Evolutionary conservation across 495 filamentous ascomycete genomes (phyloP).

Genomic region (Hypoxylon fuscum): DNA sequence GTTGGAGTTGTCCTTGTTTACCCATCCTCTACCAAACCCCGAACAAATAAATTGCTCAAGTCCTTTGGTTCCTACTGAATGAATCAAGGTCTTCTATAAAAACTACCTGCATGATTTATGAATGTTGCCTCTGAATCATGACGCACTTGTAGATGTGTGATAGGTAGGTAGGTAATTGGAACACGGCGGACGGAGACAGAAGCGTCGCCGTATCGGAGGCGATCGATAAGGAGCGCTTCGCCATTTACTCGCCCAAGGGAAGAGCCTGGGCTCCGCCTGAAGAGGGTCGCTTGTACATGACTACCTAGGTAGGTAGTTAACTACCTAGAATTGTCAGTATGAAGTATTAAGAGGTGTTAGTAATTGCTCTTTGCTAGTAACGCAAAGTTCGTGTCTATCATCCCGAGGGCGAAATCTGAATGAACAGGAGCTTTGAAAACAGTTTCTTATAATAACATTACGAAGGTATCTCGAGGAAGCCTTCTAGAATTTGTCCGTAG

Average conservation of each 20-base stretch:
- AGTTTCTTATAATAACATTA: background rate
- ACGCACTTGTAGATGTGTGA: background rate
- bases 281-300: background rate
- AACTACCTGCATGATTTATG: too few relatives aligned
- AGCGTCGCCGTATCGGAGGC: slow-evolving; percentile 1
- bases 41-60: too few relatives aligned
- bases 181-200: slow-evolving; percentile 7
- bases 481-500: slow-evolving; percentile 1
- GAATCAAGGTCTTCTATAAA: too few relatives aligned
- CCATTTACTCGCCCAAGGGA: slow-evolving; percentile 16
- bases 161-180: slow-evolving; percentile 6
- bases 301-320: background rate
- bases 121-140: slow-evolving; percentile 4
- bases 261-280: background rate
- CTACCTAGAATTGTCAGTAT: background rate
- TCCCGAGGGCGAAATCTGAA: too few relatives aligned
- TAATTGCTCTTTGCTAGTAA: background rate
- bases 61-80: too few relatives aligned
- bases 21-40: too few relatives aligned
- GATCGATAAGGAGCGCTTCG: slow-evolving; percentile 8
- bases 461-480: background rate
- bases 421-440: too few relatives aligned
- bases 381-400: background rate
- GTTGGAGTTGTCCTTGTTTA: too few relatives aligned
- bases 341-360: too few relatives aligned